Conservation (phyloP, 2,329 filamentous ascomycete species). For the Aschersonia sp. region DNA sequence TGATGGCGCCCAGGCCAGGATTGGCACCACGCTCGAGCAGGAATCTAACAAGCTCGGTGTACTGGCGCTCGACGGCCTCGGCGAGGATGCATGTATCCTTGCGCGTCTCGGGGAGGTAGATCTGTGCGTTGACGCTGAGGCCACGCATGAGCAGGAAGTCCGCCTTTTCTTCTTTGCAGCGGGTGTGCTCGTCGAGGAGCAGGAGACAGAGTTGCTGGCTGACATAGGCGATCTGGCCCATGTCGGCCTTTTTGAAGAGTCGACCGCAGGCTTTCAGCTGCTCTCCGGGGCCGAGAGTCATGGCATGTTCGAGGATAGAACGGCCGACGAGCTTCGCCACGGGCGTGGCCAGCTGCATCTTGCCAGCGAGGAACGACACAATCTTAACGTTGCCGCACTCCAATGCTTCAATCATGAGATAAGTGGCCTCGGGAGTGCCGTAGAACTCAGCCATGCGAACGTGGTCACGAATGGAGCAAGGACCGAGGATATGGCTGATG, state of each 20-base stretch:
- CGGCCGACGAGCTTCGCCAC: not conserved
- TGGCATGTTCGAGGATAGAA: not conserved
- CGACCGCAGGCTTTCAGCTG: not conserved
- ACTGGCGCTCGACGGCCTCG: not conserved
- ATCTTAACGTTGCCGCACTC: not conserved
- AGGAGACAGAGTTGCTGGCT: not conserved
- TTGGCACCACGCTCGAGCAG: slow-evolving; percentile 1
- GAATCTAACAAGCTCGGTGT: not conserved
- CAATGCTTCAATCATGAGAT: slow-evolving; percentile 1
- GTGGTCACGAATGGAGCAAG: not conserved
- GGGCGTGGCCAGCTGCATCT: not conserved
- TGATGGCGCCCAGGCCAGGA: slow-evolving; percentile 1
- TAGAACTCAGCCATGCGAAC: not conserved
- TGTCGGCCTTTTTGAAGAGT: not conserved
- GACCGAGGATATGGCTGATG: not conserved
- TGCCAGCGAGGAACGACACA: not conserved
- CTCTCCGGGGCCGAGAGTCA: not conserved
- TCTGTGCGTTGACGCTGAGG: not conserved
- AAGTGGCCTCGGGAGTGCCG: not conserved
- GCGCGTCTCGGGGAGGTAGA: not conserved
- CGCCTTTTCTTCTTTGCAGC: not conserved
- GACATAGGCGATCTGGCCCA: not conserved
- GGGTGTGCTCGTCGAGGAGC: not conserved
- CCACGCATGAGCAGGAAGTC: not conserved
- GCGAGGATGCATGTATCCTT: not conserved